Conservation (phyloP, 2,329 filamentous ascomycete genomes). For the Phaeosphaeriaceae sp. region DNA sequence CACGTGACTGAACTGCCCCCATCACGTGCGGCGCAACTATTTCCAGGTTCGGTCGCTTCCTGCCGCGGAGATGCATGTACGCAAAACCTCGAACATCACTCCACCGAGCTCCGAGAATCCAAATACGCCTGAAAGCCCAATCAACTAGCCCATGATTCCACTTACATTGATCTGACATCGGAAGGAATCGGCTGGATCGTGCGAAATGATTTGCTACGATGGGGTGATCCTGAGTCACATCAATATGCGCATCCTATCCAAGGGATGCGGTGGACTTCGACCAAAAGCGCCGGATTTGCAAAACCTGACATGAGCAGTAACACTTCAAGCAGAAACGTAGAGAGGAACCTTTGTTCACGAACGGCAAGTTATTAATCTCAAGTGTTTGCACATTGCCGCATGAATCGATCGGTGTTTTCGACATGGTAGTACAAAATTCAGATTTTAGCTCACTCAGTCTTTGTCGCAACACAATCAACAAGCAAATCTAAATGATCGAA, state of each 20-base stretch:
- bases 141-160: conserved; percentile 4
- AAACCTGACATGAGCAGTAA: too few species aligned
- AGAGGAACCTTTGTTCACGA: too few species aligned
- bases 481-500: not conserved
- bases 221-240: conserved; percentile 13
- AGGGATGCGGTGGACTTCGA: too few species aligned
- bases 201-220: not conserved
- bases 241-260: not conserved
- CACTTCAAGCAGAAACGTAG: too few species aligned
- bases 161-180: conserved; percentile 5
- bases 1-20: not conserved
- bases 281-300: too few species aligned
- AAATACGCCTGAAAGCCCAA: not conserved
- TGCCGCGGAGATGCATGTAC: conserved; percentile 11
- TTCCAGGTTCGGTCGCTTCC: not conserved
- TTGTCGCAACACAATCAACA: not conserved
- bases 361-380: too few species aligned
- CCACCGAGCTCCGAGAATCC: conserved; percentile 2
- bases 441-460: not conserved
- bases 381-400: not conserved
- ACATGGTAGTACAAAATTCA: too few species aligned
- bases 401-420: too few species aligned
- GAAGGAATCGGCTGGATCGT: conserved; percentile 5
- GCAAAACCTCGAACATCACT: conserved; percentile 4
- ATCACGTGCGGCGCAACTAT: conserved; percentile 4